A percentile compares a stretch with the other conserved stretches of the same genome.
Evolutionary conservation across 2,329 filamentous ascomycete genomes (phyloP).

Genomic region (Pyrenochaeta sp.): DNA sequence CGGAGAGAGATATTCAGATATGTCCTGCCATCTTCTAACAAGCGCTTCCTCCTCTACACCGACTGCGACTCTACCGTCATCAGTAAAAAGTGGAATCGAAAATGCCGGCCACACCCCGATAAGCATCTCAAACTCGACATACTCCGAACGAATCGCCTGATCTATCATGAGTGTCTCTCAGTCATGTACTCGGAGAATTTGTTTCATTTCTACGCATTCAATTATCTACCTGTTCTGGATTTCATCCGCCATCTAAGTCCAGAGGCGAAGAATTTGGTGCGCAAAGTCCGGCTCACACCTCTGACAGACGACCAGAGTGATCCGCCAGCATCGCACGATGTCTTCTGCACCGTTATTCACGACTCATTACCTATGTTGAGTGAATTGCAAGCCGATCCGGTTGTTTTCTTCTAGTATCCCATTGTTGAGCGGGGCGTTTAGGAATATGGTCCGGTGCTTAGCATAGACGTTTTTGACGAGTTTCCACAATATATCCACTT

Average conservation of each 20-base stretch:
- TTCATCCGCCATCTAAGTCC: conserved; percentile 51
- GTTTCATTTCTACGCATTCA: conserved; percentile 52
- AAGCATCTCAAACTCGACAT: conserved; percentile 45
- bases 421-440: neutral
- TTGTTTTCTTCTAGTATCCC: conserved; percentile 44
- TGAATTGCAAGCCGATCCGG: conserved; percentile 48
- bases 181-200: conserved; percentile 51
- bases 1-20: conserved; percentile 50
- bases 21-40: conserved; percentile 49
- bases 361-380: conserved; percentile 48
- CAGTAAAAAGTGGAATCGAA: conserved; percentile 49
- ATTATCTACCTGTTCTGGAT: conserved; percentile 50
- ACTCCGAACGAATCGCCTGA: conserved; percentile 47
- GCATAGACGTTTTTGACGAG: conserved; percentile 1
- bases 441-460: neutral
- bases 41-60: conserved; percentile 57
- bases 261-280: conserved; percentile 48
- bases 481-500: neutral
- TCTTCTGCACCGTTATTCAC: conserved; percentile 51
- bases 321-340: conserved; percentile 45
- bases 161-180: conserved; percentile 51
- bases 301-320: conserved; percentile 48
- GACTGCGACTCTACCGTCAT: conserved; percentile 52
- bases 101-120: conserved; percentile 46
- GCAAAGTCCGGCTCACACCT: conserved; percentile 49